A percentile compares a stretch with the other conserved stretches of the same genome.
phyloP scores from a whole-genome alignment of 768 basidiomycete species.

The Symmetrospora coprosmae region DNA sequence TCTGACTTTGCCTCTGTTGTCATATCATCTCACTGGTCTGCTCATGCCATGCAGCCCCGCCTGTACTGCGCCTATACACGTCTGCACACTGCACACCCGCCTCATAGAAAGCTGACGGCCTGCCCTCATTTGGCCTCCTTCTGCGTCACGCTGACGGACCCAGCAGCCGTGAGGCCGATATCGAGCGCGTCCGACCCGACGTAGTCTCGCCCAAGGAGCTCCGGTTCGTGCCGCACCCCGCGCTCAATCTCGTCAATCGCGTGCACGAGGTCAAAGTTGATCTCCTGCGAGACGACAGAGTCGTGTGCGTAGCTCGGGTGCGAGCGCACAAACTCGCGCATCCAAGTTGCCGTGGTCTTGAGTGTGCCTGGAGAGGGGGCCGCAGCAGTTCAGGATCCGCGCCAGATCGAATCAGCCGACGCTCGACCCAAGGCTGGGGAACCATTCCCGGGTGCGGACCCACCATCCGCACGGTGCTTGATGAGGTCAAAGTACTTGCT shows the following conservation, averaged over 20 bases:
- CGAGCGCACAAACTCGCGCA: constrained; percentile 72
- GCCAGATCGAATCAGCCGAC: background rate
- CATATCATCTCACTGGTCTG: no score
- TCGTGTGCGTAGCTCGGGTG: constrained; percentile 87
- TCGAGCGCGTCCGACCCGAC: constrained; percentile 1
- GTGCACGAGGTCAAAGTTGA: constrained; percentile 83
- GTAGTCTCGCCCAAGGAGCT: constrained; percentile 10
- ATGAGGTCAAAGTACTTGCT: constrained; percentile 67
- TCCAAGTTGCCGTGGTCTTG: constrained; percentile 80
- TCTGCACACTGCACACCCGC: background rate
- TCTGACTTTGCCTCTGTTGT: no score
- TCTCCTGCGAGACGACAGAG: constrained; percentile 77
- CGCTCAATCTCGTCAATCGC: constrained; percentile 77
- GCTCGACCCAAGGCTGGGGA: background rate
- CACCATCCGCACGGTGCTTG: constrained; percentile 63
- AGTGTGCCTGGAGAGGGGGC: constrained; percentile 48
- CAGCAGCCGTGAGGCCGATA: background rate
- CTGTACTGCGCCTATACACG: no score
- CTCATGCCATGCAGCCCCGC: no score
- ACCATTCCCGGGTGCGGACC: no score
- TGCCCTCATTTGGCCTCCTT: no score
- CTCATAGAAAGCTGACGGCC: no score
- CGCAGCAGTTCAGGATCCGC: background rate
- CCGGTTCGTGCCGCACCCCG: constrained; percentile 9
- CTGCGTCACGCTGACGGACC: background rate